These are phyloP conservation scores for Claviceps arundinis DNA, from an alignment of 2,329 filamentous ascomycete species.

Conservation along the genomic window DNA sequence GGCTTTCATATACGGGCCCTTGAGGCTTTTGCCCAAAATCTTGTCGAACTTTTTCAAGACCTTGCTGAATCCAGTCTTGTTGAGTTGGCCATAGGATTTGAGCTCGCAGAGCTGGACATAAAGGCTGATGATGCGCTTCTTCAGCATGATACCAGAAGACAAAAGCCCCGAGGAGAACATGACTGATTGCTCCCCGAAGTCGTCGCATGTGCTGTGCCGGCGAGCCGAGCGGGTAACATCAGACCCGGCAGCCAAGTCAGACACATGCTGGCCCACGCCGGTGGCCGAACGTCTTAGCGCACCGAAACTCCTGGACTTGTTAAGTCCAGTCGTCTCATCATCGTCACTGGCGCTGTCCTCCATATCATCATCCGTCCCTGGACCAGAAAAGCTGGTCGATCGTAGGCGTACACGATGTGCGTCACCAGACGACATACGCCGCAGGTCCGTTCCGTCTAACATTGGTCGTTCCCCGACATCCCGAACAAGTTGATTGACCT, in stretches of 20 bases:
- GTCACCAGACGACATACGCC: conserved; percentile 17
- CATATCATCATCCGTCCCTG: conserved; percentile 37
- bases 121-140: conserved; percentile 75
- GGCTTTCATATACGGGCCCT: conserved; percentile 59
- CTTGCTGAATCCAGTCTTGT: conserved; percentile 92
- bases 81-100: conserved; percentile 90
- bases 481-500: conserved; percentile 61
- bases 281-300: conserved; percentile 26
- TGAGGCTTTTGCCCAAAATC: conserved; percentile 72
- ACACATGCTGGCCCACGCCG: conserved; percentile 25
- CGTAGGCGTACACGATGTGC: conserved; percentile 13
- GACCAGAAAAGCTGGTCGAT: conserved; percentile 26
- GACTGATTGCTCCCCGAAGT: conserved; percentile 64
- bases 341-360: conserved; percentile 50
- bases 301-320: conserved; percentile 27
- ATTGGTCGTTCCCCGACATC: conserved; percentile 58
- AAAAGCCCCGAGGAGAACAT: conserved; percentile 47
- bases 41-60: conserved; percentile 99
- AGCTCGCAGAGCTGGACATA: conserved; percentile 92
- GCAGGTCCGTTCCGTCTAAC: conserved; percentile 26
- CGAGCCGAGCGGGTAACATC: conserved; percentile 42
- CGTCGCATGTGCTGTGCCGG: conserved; percentile 58
- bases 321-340: conserved; percentile 43
- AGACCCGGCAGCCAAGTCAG: conserved; percentile 48
- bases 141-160: conserved; percentile 67